phyloP scores from a whole-genome alignment of 371 early-diverging fungal species.

The Lichtheimia ornata region DNA sequence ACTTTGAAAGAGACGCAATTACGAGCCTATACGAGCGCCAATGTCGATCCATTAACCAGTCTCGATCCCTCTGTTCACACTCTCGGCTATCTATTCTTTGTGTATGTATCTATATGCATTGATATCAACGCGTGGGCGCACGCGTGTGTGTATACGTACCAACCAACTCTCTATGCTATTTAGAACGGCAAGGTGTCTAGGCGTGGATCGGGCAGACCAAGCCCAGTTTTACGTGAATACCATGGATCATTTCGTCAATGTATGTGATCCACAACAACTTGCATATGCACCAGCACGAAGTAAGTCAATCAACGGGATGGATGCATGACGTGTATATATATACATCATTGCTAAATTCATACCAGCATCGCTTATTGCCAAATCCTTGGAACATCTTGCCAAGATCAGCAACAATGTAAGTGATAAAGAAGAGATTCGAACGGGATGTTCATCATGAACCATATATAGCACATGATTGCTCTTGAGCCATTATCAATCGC shows the following conservation, averaged over 20 bases:
- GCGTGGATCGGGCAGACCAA: slow-evolving; percentile 20
- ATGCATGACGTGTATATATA: slow-evolving; percentile 1
- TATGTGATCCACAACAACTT: slow-evolving; percentile 49
- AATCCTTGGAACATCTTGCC: slow-evolving; percentile 47
- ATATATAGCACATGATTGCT: slow-evolving; percentile 42
- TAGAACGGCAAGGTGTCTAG: slow-evolving; percentile 46
- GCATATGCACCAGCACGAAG: slow-evolving; percentile 44
- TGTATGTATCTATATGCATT: slow-evolving; percentile 49
- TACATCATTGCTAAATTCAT: background rate
- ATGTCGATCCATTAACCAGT: slow-evolving; percentile 58
- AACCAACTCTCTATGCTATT: background rate
- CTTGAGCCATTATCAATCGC: slow-evolving; percentile 39
- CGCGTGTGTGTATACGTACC: no score
- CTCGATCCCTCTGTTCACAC: slow-evolving; percentile 56
- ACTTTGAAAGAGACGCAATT: slow-evolving; percentile 26
- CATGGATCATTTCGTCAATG: slow-evolving; percentile 43
- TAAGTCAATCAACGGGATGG: slow-evolving; percentile 14
- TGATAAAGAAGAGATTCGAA: background rate
- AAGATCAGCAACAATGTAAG: slow-evolving; percentile 26
- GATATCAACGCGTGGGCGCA: background rate
- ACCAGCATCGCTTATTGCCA: slow-evolving; percentile 48
- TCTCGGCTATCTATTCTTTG: slow-evolving; percentile 61
- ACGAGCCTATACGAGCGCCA: slow-evolving; percentile 32
- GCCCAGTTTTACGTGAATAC: slow-evolving; percentile 33
- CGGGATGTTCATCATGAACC: background rate